Evolutionary conservation across 2,329 filamentous ascomycete species (phyloP).

Genomic region (Claviceps sorghi): DNA sequence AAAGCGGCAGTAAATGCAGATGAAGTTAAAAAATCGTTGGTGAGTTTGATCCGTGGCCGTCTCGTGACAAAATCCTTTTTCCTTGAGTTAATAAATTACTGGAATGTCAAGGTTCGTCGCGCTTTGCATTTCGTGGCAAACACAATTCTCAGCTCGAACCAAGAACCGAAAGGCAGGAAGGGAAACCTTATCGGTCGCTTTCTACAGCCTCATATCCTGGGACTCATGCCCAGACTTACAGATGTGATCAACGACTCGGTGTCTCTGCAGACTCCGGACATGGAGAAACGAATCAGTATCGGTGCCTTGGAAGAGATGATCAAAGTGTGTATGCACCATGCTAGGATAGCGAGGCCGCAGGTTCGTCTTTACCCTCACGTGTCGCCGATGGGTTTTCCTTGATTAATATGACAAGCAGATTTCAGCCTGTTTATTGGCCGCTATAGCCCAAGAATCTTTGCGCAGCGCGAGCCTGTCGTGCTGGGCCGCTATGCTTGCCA

Average conservation of each 20-base stretch:
- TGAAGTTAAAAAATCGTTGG: slow-evolving; percentile 39
- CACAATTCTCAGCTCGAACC: slow-evolving; percentile 24
- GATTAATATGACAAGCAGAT: slow-evolving; percentile 39
- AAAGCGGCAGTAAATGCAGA: slow-evolving; percentile 60
- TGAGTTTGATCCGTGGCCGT: slow-evolving; percentile 25
- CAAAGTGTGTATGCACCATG: slow-evolving; percentile 54
- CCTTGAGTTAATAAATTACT: background rate
- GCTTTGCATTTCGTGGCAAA: slow-evolving; percentile 32
- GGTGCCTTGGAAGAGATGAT: slow-evolving; percentile 82
- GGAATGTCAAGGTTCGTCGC: slow-evolving; percentile 26
- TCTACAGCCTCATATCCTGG: slow-evolving; percentile 69
- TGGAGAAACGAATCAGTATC: slow-evolving; percentile 65
- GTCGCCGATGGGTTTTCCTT: background rate
- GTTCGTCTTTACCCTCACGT: slow-evolving; percentile 28
- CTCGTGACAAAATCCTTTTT: background rate
- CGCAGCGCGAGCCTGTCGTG: slow-evolving; percentile 66
- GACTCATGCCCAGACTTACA: slow-evolving; percentile 71
- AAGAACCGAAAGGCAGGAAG: slow-evolving; percentile 32
- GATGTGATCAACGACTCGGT: slow-evolving; percentile 58
- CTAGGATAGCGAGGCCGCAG: slow-evolving; percentile 72
- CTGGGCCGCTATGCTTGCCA: slow-evolving; percentile 66
- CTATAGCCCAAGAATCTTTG: slow-evolving; percentile 60
- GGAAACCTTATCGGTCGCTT: slow-evolving; percentile 54
- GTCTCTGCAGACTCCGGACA: slow-evolving; percentile 35
- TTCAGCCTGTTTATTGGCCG: slow-evolving; percentile 79